A percentile compares a stretch with the other conserved stretches of the same genome.
These are phyloP conservation scores for Penicillium bovifimosum DNA, from an alignment of 495 filamentous ascomycete genomes.

Conservation along the genomic window DNA sequence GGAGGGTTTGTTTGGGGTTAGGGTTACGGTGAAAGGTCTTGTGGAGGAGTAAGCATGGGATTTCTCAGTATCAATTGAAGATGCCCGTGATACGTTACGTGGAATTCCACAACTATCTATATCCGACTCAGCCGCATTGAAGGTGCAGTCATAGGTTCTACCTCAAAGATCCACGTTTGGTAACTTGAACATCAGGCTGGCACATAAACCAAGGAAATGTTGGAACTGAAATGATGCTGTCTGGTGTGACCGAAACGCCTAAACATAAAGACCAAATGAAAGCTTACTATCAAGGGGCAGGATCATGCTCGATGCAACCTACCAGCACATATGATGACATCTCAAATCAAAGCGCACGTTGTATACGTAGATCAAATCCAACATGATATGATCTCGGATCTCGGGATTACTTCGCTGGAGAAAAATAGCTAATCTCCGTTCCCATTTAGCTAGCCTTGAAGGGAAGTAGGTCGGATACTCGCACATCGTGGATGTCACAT, in stretches of 20 bases:
- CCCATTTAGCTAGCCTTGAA: background rate
- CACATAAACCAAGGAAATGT: too few relatives aligned
- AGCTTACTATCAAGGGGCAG: background rate
- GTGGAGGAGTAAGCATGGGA: slow-evolving; percentile 12
- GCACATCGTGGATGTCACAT: background rate
- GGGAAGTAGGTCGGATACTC: background rate
- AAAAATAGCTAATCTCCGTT: background rate
- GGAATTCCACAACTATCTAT: too few relatives aligned
- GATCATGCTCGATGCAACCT: background rate
- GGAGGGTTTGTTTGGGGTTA: slow-evolving; percentile 13
- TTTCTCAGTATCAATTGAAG: too few relatives aligned
- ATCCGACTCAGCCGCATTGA: too few relatives aligned
- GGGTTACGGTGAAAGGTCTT: slow-evolving; percentile 15
- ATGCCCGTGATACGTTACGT: too few relatives aligned
- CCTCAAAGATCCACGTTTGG: too few relatives aligned
- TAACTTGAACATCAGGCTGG: too few relatives aligned
- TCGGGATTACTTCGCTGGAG: background rate
- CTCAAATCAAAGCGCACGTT: background rate
- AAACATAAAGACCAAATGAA: background rate
- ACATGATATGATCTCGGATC: too few relatives aligned
- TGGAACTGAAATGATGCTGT: too few relatives aligned
- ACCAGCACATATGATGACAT: background rate
- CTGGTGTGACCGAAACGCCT: background rate
- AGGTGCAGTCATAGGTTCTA: too few relatives aligned
- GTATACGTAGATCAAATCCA: background rate